These are phyloP conservation scores for Torulaspora indica DNA, from an alignment of 805 yeast genomes.

Conservation along the genomic window DNA sequence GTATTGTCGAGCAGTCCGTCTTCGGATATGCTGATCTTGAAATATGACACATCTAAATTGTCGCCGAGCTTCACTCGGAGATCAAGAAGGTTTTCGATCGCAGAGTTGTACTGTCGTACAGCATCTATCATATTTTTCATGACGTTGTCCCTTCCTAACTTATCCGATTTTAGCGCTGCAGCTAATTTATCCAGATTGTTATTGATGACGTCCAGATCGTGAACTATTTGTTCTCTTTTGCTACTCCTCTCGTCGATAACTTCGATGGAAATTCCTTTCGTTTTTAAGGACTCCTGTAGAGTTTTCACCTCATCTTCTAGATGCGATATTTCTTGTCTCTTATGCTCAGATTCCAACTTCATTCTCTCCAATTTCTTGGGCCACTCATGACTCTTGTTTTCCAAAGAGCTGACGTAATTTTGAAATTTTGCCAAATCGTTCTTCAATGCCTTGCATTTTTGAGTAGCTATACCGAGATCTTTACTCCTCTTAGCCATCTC, in stretches of 20 bases:
- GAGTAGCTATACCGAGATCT: slow-evolving; percentile 47
- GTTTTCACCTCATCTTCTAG: slow-evolving; percentile 37
- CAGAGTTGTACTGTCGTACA: slow-evolving; percentile 53
- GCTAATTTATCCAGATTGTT: slow-evolving; percentile 45
- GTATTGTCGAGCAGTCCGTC: slow-evolving; percentile 15
- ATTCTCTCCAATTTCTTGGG: slow-evolving; percentile 51
- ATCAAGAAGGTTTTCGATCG: slow-evolving; percentile 39
- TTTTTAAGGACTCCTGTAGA: slow-evolving; percentile 42
- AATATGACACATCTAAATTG: slow-evolving; percentile 30
- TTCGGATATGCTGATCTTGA: slow-evolving; percentile 38
- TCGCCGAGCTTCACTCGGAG: slow-evolving; percentile 22
- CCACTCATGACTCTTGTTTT: slow-evolving; percentile 64
- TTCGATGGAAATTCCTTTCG: slow-evolving; percentile 55
- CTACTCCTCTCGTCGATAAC: slow-evolving; percentile 59
- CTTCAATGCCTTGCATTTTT: slow-evolving; percentile 58
- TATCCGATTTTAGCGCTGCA: slow-evolving; percentile 46
- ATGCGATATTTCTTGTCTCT: slow-evolving; percentile 19
- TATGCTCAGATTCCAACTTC: slow-evolving; percentile 46
- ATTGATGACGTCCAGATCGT: slow-evolving; percentile 46
- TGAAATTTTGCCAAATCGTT: slow-evolving; percentile 66
- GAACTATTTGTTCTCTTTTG: slow-evolving; percentile 56
- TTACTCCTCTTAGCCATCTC: slow-evolving; percentile 43
- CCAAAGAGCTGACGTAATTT: slow-evolving; percentile 66
- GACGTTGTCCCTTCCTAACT: slow-evolving; percentile 45
- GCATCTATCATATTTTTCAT: slow-evolving; percentile 49